A percentile compares a stretch with the other conserved stretches of the same genome.
phyloP scores from a whole-genome alignment of 2,329 filamentous ascomycete species.

The Dendryphion nanum region DNA sequence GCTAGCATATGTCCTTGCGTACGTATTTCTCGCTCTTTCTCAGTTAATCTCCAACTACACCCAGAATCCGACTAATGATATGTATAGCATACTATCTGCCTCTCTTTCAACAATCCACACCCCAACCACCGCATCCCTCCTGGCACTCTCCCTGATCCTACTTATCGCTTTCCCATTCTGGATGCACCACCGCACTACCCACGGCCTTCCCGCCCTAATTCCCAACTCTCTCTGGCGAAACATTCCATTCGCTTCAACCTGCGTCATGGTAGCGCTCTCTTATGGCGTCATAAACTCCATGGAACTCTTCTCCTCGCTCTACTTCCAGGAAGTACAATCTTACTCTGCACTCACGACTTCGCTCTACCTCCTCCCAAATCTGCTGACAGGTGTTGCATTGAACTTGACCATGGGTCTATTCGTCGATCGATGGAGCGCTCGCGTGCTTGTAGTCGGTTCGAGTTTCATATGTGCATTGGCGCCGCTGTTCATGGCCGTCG shows the following conservation, averaged over 20 bases:
- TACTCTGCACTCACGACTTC: slow-evolving; percentile 31
- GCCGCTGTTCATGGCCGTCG: slow-evolving; percentile 57
- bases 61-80: neutral
- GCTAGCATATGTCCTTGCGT: slow-evolving; percentile 21
- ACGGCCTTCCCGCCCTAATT: slow-evolving; percentile 21
- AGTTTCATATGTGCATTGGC: slow-evolving; percentile 45
- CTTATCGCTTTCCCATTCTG: slow-evolving; percentile 27
- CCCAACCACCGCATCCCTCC: slow-evolving; percentile 18
- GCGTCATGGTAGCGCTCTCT: slow-evolving; percentile 43
- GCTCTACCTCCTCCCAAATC: slow-evolving; percentile 44
- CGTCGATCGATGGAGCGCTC: slow-evolving; percentile 44
- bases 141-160: slow-evolving; percentile 22
- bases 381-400: slow-evolving; percentile 37
- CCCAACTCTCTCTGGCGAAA: slow-evolving; percentile 54
- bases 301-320: slow-evolving; percentile 44
- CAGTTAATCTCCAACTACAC: neutral
- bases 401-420: slow-evolving; percentile 48
- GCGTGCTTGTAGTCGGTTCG: slow-evolving; percentile 41
- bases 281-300: slow-evolving; percentile 38
- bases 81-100: slow-evolving; percentile 3
- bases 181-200: slow-evolving; percentile 27
- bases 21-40: slow-evolving; percentile 1
- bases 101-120: slow-evolving; percentile 13
- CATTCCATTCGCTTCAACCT: slow-evolving; percentile 54
- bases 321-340: slow-evolving; percentile 43